Evolutionary conservation across 2,329 filamentous ascomycete species (phyloP).

Genomic region (Nothomitra cinnamomea): DNA sequence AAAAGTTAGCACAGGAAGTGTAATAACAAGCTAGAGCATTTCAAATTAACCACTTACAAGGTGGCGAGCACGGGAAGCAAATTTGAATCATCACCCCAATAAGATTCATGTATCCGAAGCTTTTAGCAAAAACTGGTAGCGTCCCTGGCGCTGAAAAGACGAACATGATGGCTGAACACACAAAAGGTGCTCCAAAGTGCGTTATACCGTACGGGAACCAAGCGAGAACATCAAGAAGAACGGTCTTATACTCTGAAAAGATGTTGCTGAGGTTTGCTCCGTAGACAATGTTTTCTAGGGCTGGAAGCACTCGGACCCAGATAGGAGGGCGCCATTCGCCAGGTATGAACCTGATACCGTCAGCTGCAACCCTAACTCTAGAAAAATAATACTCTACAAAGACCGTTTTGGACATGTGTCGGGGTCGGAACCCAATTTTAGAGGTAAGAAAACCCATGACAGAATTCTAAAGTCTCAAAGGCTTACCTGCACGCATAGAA

Average conservation of each 20-base stretch:
- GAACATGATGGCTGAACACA: slow-evolving; percentile 67
- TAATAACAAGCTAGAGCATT: slow-evolving; percentile 5
- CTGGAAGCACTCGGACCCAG: slow-evolving; percentile 86
- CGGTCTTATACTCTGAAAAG: slow-evolving; percentile 73
- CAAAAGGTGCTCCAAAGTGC: slow-evolving; percentile 72
- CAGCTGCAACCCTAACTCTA: neutral
- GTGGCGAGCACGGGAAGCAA: slow-evolving; percentile 81
- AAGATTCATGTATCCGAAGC: slow-evolving; percentile 87
- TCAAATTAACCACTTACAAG: slow-evolving; percentile 33
- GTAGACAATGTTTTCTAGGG: slow-evolving; percentile 90
- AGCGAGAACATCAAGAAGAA: slow-evolving; percentile 69
- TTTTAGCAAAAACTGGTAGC: slow-evolving; percentile 65
- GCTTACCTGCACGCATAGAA: slow-evolving; percentile 88
- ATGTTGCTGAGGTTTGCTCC: slow-evolving; percentile 94
- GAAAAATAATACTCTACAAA: no score
- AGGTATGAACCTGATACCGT: slow-evolving; percentile 57
- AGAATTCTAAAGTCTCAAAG: slow-evolving; percentile 5
- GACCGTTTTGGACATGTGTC: neutral
- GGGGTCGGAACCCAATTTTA: neutral
- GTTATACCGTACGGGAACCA: slow-evolving; percentile 88
- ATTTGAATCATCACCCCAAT: slow-evolving; percentile 77
- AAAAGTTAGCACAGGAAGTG: neutral
- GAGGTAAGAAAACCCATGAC: neutral
- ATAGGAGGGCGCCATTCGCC: slow-evolving; percentile 79
- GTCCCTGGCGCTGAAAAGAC: slow-evolving; percentile 77